These are phyloP conservation scores for Candida endomychidarum DNA, from an alignment of 805 yeast genomes.

Conservation along the genomic window DNA sequence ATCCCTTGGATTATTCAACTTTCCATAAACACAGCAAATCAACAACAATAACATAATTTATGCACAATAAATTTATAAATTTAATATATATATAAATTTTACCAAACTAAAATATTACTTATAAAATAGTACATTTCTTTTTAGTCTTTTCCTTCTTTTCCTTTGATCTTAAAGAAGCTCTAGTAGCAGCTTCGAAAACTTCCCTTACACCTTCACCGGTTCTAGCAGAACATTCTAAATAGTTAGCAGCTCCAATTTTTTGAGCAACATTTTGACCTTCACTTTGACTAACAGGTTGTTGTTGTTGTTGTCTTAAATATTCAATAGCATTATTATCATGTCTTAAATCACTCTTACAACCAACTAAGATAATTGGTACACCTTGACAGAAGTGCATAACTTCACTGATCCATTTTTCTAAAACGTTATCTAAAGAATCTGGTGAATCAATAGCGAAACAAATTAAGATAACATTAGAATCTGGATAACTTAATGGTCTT, in stretches of 20 bases:
- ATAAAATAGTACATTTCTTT: conserved; percentile 67
- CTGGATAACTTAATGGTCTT: conserved; percentile 89
- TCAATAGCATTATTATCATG: conserved; percentile 77
- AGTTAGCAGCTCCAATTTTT: conserved; percentile 82
- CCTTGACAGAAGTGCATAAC: conserved; percentile 93
- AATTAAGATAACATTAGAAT: conserved; percentile 85
- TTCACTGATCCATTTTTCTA: conserved; percentile 94
- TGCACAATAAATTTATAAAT: conserved; percentile 6
- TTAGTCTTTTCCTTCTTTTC: conserved; percentile 60
- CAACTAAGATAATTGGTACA: conserved; percentile 88
- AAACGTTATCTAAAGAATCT: conserved; percentile 89
- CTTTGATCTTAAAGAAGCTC: conserved; percentile 79
- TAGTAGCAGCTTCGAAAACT: conserved; percentile 88
- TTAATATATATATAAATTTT: conserved; percentile 6
- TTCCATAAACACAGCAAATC: conserved; percentile 7
- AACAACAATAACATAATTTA: conserved; percentile 4
- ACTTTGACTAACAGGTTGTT: conserved; percentile 74
- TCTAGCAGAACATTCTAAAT: conserved; percentile 91
- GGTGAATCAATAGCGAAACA: conserved; percentile 91
- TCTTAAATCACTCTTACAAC: conserved; percentile 88
- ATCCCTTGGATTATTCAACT: conserved; percentile 1
- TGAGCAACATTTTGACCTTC: conserved; percentile 89
- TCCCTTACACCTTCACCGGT: conserved; percentile 90
- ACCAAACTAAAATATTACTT: conserved; percentile 19
- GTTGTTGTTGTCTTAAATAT: conserved; percentile 68